These are phyloP conservation scores for Nyssa sinensis DNA, from an alignment of 148 eudicot genomes.

Conservation along the genomic window DNA sequence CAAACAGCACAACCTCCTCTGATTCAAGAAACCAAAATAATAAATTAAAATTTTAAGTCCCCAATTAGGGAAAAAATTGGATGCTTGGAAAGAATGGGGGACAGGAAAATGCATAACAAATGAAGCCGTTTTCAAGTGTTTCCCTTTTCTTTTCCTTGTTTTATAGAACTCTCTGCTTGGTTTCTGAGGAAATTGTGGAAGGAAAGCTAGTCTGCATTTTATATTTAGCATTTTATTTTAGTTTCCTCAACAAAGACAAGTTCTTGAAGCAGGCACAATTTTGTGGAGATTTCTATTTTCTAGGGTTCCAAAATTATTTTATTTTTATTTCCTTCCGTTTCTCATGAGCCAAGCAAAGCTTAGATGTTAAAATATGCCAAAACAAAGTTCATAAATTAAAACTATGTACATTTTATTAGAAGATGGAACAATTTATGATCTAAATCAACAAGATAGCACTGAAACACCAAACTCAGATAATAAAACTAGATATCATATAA, in stretches of 20 bases:
- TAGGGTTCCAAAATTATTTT: neutral
- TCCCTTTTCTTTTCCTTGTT: neutral
- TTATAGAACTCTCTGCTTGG: neutral
- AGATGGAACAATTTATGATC: neutral
- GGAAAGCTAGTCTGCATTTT: neutral
- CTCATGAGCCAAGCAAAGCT: neutral
- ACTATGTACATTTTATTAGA: neutral
- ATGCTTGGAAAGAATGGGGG: neutral
- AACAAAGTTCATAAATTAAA: neutral
- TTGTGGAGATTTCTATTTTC: neutral
- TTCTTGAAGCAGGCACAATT: neutral
- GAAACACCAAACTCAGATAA: neutral
- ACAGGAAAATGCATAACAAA: neutral
- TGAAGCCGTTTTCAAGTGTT: neutral
- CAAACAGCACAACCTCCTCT: conserved; percentile 72
- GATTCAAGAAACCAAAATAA: conserved; percentile 23
- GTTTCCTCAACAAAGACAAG: neutral
- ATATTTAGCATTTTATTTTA: neutral
- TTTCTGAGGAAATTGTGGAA: neutral
- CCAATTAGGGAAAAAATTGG: too few relatives aligned
- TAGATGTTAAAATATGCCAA: too few relatives aligned
- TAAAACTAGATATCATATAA: neutral
- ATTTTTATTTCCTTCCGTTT: neutral
- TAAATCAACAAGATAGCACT: neutral
- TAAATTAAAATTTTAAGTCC: conserved; percentile 3